Base-by-base conservation (phyloP, 2,329 filamentous ascomycete genomes). In the Microcyclosporella mali region DNA sequence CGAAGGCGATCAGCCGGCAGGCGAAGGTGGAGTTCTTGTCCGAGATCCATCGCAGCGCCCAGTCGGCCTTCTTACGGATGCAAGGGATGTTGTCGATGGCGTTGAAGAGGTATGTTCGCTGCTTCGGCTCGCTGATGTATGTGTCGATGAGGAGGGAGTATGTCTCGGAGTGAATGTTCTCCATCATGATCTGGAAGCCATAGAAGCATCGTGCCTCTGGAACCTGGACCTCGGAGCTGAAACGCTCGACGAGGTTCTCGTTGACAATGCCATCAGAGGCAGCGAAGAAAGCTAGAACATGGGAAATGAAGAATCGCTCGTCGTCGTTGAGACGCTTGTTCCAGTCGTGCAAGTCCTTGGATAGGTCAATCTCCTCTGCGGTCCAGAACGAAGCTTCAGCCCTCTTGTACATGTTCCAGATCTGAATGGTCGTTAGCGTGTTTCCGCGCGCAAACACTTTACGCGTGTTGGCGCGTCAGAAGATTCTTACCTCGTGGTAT, bases 331-430 rank as follows among this genome's bases (percentile, higher is more conserved):
- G 74, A 59, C 84, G 84, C 77, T 95, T 94, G 79, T 95, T 94
- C 92, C 92, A 98, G 75, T 98, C 92, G 75, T 95, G 87, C 46
- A 97, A 78, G 68, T 98, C 92, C 75, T 98, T 98, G 62, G 90
- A 97, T 39, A 98, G 81, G 70, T 98, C 92, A 59, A 98, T 97
- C 76, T 98, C 92, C 70, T 98, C 92, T 40, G 92, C 92, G 32
- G 92, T 98, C 92, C 92, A 98, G 83, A 98, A 98, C 33, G 92
- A 97, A 40, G 92, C 92, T 70, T 98, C 90, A 56, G 89, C 89
- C 75, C 97, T 97, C 82, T 98, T 98, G 81, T 98, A 98, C 90
- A 97, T 97, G 71, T 97, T 90, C 92, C 92, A 98, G 70, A 95
- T 94, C 89, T 95, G 59, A 65, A 53, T 49, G 14, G 37, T 42